These are phyloP conservation scores for Cephalotrichum gorgonifer DNA, from an alignment of 2,329 filamentous ascomycete species.

Conservation along the genomic window DNA sequence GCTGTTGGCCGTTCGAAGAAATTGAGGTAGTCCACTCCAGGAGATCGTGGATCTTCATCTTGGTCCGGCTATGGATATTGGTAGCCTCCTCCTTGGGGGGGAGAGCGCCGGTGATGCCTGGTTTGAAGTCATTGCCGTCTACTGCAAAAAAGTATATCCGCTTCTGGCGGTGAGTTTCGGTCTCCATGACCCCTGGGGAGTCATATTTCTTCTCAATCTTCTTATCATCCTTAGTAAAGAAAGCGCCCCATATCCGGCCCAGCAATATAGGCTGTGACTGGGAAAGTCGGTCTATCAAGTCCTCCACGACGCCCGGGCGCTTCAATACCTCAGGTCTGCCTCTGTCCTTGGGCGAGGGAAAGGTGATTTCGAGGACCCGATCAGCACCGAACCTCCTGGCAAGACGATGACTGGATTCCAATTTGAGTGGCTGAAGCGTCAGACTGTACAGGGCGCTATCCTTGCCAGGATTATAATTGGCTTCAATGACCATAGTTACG, in stretches of 20 bases:
- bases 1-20: slow-evolving; percentile 31
- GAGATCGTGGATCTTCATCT: slow-evolving; percentile 28
- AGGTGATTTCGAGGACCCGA: slow-evolving; percentile 44
- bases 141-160: slow-evolving; percentile 45
- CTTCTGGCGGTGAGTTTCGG: slow-evolving; percentile 23
- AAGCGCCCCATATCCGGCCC: slow-evolving; percentile 36
- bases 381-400: slow-evolving; percentile 46
- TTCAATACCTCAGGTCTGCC: slow-evolving; percentile 17
- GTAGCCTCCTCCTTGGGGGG: slow-evolving; percentile 15
- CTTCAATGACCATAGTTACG: slow-evolving; percentile 30
- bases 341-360: slow-evolving; percentile 30
- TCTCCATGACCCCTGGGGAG: slow-evolving; percentile 14
- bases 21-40: slow-evolving; percentile 43
- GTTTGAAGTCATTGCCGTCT: slow-evolving; percentile 31
- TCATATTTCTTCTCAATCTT: slow-evolving; percentile 23
- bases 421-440: slow-evolving; percentile 33
- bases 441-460: slow-evolving; percentile 32
- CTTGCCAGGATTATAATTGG: slow-evolving; percentile 24
- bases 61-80: slow-evolving; percentile 14
- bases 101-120: not conserved
- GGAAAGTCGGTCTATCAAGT: not conserved
- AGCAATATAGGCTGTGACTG: slow-evolving; percentile 28
- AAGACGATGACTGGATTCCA: slow-evolving; percentile 41
- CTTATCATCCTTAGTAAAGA: slow-evolving; percentile 30
- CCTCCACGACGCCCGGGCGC: not conserved